Base-by-base conservation (phyloP, 371 early-diverging fungal species). In the Mucor saturninus region DNA sequence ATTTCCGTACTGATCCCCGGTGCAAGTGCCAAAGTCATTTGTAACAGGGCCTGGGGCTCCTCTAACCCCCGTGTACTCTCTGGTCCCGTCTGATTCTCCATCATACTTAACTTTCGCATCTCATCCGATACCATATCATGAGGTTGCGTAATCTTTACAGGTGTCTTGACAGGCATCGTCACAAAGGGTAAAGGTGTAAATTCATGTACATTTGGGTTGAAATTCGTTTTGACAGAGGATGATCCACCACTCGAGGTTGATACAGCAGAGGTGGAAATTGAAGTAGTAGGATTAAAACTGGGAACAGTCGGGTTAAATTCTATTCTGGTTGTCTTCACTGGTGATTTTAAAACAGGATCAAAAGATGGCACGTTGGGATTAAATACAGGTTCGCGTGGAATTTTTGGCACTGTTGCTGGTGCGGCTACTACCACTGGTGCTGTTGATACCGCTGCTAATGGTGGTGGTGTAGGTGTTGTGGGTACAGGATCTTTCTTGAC, bases 1-100 rank as follows among this genome's bases (percentile, higher is more conserved):
- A 76, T 31, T 2, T 53, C 30, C 6, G 77, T 75, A 51, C 55
- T 54, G n/a, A 73, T 64, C n/a, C 80, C 80, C 10, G 60, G 59
- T 10, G 60, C 64, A 6, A 80, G 54, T 26, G 69, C 71, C 28
- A 79, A 59, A 8, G 64, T 68, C 51, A 79, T 59, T 11, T 66
- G 55, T 28, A 79, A 64, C 9, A 72, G 53, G 0, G 62, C 32
- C 2, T 51, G 40, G 2, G 42, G 45, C 5, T 60, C 30, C 30
- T 50, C 52, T 21, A 50, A 39, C n/a, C 37, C 51, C 51, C 40
- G 26, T 39, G 49, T 56, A 32, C 56, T 56, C 15, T 56, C 56
- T 0, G 45, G 45, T 43, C 32, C 43, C 2, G 56, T 56, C 43
- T 56, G 56, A 43, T 30, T 31, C 4, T 43, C 45, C 31, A 56